These are phyloP conservation scores for Ogataea paradorogensis DNA, from an alignment of 805 yeast genomes.

Conservation along the genomic window DNA sequence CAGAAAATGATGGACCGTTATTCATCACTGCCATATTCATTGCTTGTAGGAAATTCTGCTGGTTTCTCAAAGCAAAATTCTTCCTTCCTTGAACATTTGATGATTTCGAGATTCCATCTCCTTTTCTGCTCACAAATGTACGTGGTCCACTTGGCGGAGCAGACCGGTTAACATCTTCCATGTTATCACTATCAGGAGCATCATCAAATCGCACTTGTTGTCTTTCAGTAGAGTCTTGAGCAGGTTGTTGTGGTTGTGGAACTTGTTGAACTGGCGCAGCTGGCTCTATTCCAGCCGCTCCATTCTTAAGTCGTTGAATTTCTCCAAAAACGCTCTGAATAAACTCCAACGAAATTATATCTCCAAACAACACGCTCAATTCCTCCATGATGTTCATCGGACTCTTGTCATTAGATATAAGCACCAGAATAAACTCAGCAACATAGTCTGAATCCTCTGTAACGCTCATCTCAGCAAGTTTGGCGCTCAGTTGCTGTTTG, in stretches of 20 bases:
- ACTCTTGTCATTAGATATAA: slow-evolving; percentile 65
- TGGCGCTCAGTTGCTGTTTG: slow-evolving; percentile 41
- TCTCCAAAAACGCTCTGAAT: slow-evolving; percentile 58
- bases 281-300: slow-evolving; percentile 6
- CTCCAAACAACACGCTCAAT: slow-evolving; percentile 58
- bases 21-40: slow-evolving; percentile 35
- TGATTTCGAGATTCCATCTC: slow-evolving; percentile 20
- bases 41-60: slow-evolving; percentile 41
- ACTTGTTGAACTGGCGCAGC: no score
- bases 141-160: slow-evolving; percentile 24
- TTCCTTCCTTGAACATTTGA: slow-evolving; percentile 13
- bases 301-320: slow-evolving; percentile 38
- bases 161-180: slow-evolving; percentile 20
- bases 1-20: slow-evolving; percentile 35
- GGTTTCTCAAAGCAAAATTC: slow-evolving; percentile 37
- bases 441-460: slow-evolving; percentile 56
- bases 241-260: slow-evolving; percentile 14
- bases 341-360: slow-evolving; percentile 55
- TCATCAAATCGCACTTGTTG: slow-evolving; percentile 33
- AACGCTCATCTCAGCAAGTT: slow-evolving; percentile 39
- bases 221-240: slow-evolving; percentile 23
- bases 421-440: slow-evolving; percentile 70
- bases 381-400: slow-evolving; percentile 60
- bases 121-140: slow-evolving; percentile 18
- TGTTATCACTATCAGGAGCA: slow-evolving; percentile 13